Base-by-base conservation (phyloP, 2,329 filamentous ascomycete genomes). In the Trichoderma semiorbis region DNA sequence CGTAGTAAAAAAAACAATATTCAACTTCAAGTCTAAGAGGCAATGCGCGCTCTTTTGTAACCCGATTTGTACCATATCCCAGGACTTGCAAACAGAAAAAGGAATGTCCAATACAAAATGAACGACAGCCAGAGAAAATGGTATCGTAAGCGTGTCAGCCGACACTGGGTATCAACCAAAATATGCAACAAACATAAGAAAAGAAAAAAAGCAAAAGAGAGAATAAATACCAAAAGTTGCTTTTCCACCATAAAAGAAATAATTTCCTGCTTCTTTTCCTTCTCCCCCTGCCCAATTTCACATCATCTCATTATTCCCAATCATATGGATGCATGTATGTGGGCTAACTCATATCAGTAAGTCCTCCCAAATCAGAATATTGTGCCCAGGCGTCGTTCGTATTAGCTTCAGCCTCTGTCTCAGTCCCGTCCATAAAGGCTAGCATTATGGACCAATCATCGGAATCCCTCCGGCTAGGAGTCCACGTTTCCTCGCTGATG, bases 291-390 rank as follows among this genome's bases (percentile, higher is more conserved):
- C 8, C 26, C 34, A 34, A 69, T 11, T n/a, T 58, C 28, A 36
- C 55, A 69, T 50, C 28, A 26, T 53, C 39, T 62, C 62, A 39
- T 71, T 60, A 47, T 65, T 21, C 50, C 24, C 50, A 43, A 32
- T 10, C 39, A 24, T 39, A 34, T 7, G 34, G 18, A 64, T 43
- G 50, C 64, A 60, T 58, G 11, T 34, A 32, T 62, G 30, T 67
- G 39, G 47, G 47, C 80, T 75, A 82, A 57, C 76, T 76, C 74
- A 81, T 77, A 72, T 82, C 80, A 2, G 81, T 85, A 61, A 85
- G 75, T 0, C 85, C 85, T 39, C 85, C 85, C 5, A 86, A 76
- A 14, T 84, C 83, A 32, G 80, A 79, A 72, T 84, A 86, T 76
- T 85, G 83, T 73, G 84, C 84, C 84, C 84, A 86, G 5, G 81